Evolutionary conservation across 2,329 filamentous ascomycete species (phyloP).

Genomic region (Phaeosphaeria sp.): DNA sequence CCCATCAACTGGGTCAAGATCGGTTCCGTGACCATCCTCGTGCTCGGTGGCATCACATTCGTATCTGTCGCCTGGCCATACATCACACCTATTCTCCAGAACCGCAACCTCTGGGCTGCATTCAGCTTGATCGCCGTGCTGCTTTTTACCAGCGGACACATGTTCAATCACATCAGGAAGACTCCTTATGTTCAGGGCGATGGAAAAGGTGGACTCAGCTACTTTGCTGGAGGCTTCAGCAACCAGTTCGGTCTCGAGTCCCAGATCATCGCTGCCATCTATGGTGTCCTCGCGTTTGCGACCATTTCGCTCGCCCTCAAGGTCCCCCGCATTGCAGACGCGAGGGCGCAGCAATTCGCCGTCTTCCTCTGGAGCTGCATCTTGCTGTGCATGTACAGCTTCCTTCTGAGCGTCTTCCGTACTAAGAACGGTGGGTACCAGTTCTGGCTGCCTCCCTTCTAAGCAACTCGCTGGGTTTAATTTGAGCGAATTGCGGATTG

Average conservation of each 20-base stretch:
- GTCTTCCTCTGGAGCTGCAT: slow-evolving; percentile 80
- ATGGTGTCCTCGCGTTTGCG: slow-evolving; percentile 84
- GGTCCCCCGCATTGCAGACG: slow-evolving; percentile 84
- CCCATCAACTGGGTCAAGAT: slow-evolving; percentile 88
- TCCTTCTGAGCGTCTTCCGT: slow-evolving; percentile 91
- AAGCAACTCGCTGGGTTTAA: slow-evolving; percentile 19
- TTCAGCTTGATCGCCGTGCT: slow-evolving; percentile 87
- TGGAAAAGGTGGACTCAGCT: slow-evolving; percentile 83
- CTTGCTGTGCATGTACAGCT: slow-evolving; percentile 87
- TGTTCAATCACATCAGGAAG: slow-evolving; percentile 99
- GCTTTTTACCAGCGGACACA: slow-evolving; percentile 93
- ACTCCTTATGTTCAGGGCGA: slow-evolving; percentile 90
- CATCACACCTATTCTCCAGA: slow-evolving; percentile 81
- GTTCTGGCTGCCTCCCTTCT: slow-evolving; percentile 92
- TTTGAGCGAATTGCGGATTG: too few relatives aligned
- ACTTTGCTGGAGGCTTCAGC: slow-evolving; percentile 91
- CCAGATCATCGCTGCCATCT: slow-evolving; percentile 89
- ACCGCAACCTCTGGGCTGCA: slow-evolving; percentile 92
- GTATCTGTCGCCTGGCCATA: slow-evolving; percentile 77
- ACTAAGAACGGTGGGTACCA: slow-evolving; percentile 95
- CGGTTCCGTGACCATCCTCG: slow-evolving; percentile 69
- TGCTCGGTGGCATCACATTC: slow-evolving; percentile 73
- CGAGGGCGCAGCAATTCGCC: slow-evolving; percentile 78
- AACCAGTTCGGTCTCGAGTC: slow-evolving; percentile 94
- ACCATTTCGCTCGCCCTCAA: slow-evolving; percentile 91